These are phyloP conservation scores for Psilocybe azurescens DNA, from an alignment of 768 basidiomycete species.

Conservation along the genomic window DNA sequence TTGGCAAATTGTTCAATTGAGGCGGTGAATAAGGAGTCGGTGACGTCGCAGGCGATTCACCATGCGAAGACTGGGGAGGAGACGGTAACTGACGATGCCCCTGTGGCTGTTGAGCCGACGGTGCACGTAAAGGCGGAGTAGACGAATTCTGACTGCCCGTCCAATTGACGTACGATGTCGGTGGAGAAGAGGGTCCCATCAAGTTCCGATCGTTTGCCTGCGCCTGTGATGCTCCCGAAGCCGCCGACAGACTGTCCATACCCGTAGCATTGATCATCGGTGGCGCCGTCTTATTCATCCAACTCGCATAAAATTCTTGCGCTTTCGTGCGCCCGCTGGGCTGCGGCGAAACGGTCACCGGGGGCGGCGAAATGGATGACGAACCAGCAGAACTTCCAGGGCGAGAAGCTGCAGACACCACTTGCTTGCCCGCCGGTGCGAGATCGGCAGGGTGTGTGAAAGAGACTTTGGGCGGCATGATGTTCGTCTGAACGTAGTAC, in stretches of 20 bases:
- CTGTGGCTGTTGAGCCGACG: too few species aligned
- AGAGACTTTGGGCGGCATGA: conserved; percentile 36
- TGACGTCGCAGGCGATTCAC: background rate
- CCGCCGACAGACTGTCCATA: background rate
- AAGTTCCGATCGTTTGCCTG: background rate
- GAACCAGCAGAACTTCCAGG: background rate
- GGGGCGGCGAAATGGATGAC: background rate
- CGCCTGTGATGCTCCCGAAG: background rate
- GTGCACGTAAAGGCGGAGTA: background rate
- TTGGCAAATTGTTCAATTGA: background rate
- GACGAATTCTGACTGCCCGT: background rate
- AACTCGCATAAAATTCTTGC: conserved; percentile 50
- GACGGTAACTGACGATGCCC: background rate
- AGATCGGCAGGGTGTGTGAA: conserved; percentile 38
- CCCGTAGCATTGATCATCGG: conserved; percentile 23
- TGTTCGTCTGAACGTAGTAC: conserved; percentile 40
- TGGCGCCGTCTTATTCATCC: conserved; percentile 26
- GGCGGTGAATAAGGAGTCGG: background rate
- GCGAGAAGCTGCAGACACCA: conserved; percentile 19
- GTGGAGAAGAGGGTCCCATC: background rate
- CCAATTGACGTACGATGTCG: background rate
- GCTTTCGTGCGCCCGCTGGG: conserved; percentile 36
- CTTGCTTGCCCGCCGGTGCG: conserved; percentile 3
- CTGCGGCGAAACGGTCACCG: conserved; percentile 12
- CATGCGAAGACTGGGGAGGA: background rate